These are phyloP conservation scores for Puccinia triticina DNA, from an alignment of 1,284 basidiomycete species.

Conservation along the genomic window DNA sequence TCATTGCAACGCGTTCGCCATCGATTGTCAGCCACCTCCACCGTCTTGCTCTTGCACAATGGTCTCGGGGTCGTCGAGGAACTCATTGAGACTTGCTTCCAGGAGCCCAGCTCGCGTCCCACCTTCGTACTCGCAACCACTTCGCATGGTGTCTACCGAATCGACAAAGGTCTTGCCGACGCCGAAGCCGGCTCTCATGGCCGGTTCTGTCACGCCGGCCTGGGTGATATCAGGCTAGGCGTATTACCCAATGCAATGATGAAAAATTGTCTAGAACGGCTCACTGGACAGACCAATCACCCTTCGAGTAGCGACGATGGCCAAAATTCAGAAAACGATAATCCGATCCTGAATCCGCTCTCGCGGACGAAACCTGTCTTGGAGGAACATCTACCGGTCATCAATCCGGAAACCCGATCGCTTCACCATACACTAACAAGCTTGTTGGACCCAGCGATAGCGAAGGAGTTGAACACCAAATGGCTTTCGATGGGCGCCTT, in stretches of 20 bases:
- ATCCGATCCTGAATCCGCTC: slow-evolving; percentile 55
- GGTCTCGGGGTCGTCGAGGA: slow-evolving; percentile 59
- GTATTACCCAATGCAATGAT: slow-evolving; percentile 71
- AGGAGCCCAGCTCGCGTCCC: slow-evolving; percentile 56
- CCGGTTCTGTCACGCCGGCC: slow-evolving; percentile 70
- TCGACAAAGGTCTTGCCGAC: slow-evolving; percentile 45
- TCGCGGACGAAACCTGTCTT: slow-evolving; percentile 61
- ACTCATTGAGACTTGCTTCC: slow-evolving; percentile 57
- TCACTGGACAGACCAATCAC: slow-evolving; percentile 8
- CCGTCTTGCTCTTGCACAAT: slow-evolving; percentile 59
- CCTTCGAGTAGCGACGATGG: background rate
- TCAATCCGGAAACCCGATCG: slow-evolving; percentile 61
- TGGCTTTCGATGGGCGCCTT: slow-evolving; percentile 75
- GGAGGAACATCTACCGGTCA: slow-evolving; percentile 65
- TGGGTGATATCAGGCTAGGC: slow-evolving; percentile 76
- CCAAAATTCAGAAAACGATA: slow-evolving; percentile 44
- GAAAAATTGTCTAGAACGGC: slow-evolving; percentile 28
- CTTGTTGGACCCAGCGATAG: slow-evolving; percentile 67
- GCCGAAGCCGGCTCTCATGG: slow-evolving; percentile 24
- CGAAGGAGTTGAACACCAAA: slow-evolving; percentile 57
- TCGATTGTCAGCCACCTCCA: slow-evolving; percentile 58
- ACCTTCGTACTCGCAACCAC: slow-evolving; percentile 59
- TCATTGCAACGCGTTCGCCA: slow-evolving; percentile 56
- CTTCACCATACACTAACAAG: slow-evolving; percentile 73
- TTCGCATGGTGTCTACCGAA: slow-evolving; percentile 58